Evolutionary conservation across 2,329 filamentous ascomycete species (phyloP).

Genomic region (Scedosporium apiospermum): DNA sequence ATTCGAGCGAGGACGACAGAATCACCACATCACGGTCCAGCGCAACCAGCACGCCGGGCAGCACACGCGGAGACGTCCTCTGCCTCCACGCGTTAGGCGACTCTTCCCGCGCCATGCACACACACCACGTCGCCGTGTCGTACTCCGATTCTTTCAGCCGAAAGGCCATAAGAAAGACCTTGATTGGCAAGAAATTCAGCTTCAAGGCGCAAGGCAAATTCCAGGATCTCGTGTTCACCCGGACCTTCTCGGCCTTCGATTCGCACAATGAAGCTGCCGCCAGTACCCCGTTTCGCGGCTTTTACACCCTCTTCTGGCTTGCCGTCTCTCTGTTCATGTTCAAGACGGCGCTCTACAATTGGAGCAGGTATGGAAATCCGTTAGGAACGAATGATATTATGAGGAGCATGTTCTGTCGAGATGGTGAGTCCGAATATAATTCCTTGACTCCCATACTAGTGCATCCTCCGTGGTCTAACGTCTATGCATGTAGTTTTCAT

Average conservation of each 20-base stretch:
- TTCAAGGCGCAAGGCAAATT: constrained; percentile 19
- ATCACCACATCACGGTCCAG: not conserved
- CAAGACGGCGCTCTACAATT: constrained; percentile 60
- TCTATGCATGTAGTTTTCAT: constrained; percentile 31
- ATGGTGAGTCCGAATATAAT: constrained; percentile 23
- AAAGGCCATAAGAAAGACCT: not conserved
- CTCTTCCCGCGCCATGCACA: not conserved
- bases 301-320: constrained; percentile 74
- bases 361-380: constrained; percentile 55
- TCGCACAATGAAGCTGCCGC: constrained; percentile 55
- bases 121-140: not conserved
- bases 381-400: constrained; percentile 65
- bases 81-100: not conserved
- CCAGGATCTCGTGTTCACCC: constrained; percentile 55
- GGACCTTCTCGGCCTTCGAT: constrained; percentile 66
- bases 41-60: not conserved
- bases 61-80: not conserved
- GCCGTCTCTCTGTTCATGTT: constrained; percentile 56
- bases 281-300: constrained; percentile 66
- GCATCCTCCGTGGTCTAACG: not conserved
- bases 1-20: not conserved
- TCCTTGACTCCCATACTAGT: too few relatives aligned
- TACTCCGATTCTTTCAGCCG: not conserved
- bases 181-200: not conserved
- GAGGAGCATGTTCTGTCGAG: constrained; percentile 51